Base-by-base conservation (phyloP, 164 flowering plant genomes). In the Magnolia changhungtana region DNA sequence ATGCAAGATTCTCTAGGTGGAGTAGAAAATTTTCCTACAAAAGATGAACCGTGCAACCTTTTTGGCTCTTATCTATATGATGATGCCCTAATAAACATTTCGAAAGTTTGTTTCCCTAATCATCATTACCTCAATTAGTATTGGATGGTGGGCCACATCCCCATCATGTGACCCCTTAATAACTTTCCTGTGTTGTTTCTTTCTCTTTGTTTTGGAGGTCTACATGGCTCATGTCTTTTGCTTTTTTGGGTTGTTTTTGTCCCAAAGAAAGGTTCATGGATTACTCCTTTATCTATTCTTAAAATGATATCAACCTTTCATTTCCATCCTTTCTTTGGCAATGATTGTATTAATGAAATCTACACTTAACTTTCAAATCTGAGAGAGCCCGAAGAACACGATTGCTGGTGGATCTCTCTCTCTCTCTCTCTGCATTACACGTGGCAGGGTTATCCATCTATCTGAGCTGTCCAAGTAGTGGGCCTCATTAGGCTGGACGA, bases 61-160 rank as follows among this genome's bases (percentile, higher is more conserved):
- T 68, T 37, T 68, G 51, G 71, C 71, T 68, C 23, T 68, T 31
- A 37, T 37, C 51, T 68, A 68, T 16, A 68, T 68, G n/a, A 68
- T 68, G 50, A 68, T 68, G 29, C 31, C 71, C 49, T 29, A 68
- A 68, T 68, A 37, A 68, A 68, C 49, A 68, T 68, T 27, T 5
- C 8, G 8, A 68, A 29, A 68, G 49, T 50, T 20, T 71, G 3
- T 50, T 71, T 29, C 49, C 21, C 21, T 3, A 29, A 16, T 29
- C 71, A 68, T 68, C 71, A 14, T 68, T 66, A 29, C 50, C 10
- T 68, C n/a, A 66, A 66, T 66, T 10, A 4, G 14, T 6, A 27
- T 24, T 27, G 49, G n/a, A 31, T 31, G 50, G 20, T 10, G 24
- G 45, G 49, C 3, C 49, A 16, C 50, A 27, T 14, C 51, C 61